Evolutionary conservation across 2,329 filamentous ascomycete genomes (phyloP), one percentile per base, ranked within the genome.

Genomic region (Penicillium sp.): DNA sequence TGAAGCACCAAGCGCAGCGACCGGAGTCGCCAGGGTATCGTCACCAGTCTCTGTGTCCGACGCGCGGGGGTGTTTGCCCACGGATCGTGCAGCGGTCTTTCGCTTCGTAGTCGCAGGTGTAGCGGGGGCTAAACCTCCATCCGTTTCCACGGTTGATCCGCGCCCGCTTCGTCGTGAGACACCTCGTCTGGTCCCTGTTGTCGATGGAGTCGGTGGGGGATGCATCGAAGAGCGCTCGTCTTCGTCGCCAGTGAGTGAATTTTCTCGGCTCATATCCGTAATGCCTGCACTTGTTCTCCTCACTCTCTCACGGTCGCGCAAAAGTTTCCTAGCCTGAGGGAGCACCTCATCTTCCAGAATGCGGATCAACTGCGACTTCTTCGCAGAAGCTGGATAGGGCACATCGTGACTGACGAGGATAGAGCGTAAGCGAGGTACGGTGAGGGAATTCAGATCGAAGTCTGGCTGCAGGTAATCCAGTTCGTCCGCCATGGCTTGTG

Each of bases 321-420:
- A 82, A 25, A 98, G 84, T 76, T 89, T 90, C 66, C 86, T 85
- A 1, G 91, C 89, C 69, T 94, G 89, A 0, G 94, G 90, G 4
- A 91, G 79, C 31, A 99, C 84, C 63, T 95, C 82, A 35, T 90
- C 83, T 71, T 89, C 88, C 77, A 99, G 92, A 49, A 98, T 86
- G 7, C 90, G 87, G 61, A 99, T 83, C 22, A 99, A 86, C 72
- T 96, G 89, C 0, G 87, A 81, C 80, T 99, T 99, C 80, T 98
- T 99, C 12, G 95, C 92, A 4, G 88, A 93, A 0, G 91, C 88
- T 5, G 93, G 89, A 73, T 96, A 98, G 39, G 87, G 80, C 70
- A 98, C 82, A 73, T 92, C 90, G 79, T 99, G 91, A 65, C 88
- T 90, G 70, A 98, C 90, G 59, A 99, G 86, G 66, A 98, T 96